Percentiles rank a stretch among this genome's conserved stretches.
Evolutionary conservation across 257 asterid genomes (phyloP).

Genomic region (Paraleonurus japonicus): DNA sequence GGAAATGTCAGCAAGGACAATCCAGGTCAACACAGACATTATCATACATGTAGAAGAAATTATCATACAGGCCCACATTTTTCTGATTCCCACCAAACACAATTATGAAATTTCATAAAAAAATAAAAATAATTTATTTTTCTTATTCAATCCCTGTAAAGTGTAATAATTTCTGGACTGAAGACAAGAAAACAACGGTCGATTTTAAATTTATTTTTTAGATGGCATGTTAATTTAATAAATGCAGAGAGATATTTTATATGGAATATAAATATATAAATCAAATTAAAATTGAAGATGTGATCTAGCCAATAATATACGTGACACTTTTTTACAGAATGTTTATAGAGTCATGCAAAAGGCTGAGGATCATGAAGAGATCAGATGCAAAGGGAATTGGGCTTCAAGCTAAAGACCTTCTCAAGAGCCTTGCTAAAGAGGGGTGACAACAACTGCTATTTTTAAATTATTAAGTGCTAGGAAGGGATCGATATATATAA

Average conservation of each 20-base stretch:
- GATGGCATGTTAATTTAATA: background rate
- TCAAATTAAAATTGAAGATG: background rate
- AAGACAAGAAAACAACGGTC: background rate
- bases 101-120: conserved; percentile 16
- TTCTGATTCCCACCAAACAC: conserved; percentile 30
- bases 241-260: background rate
- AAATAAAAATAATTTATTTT: background rate
- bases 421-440: conserved; percentile 42
- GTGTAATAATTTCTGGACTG: conserved; percentile 6
- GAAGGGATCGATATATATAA: conserved; percentile 22
- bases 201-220: background rate
- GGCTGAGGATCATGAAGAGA: conserved; percentile 76
- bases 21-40: conserved; percentile 29
- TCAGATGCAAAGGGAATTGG: conserved; percentile 57
- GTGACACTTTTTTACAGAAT: conserved; percentile 39
- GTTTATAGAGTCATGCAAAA: conserved; percentile 72
- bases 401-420: conserved; percentile 49
- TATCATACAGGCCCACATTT: conserved; percentile 20
- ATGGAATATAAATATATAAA: background rate
- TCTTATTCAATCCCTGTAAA: background rate
- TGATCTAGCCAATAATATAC: background rate
- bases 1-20: conserved; percentile 19
- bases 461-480: conserved; percentile 9
- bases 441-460: conserved; percentile 16
- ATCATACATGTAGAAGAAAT: conserved; percentile 18